A percentile compares a stretch with the other conserved stretches of the same genome.
Conservation (phyloP, 108 stramenopile genomes). For the Nannochloropsis salina region DNA sequence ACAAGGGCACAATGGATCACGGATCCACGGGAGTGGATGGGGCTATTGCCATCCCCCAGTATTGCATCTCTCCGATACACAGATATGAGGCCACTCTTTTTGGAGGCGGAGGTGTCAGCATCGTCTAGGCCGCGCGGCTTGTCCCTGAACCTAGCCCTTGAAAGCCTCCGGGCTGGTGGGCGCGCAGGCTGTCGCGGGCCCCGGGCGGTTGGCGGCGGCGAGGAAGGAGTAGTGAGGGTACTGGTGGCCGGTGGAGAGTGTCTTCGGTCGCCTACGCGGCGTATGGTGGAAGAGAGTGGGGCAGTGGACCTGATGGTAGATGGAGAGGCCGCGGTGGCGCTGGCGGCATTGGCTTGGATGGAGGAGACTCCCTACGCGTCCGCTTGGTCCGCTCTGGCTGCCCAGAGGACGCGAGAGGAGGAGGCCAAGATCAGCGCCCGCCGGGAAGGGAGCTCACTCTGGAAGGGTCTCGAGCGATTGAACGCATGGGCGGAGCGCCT, state of each 20-base stretch:
- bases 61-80: background rate
- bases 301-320: background rate
- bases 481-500: background rate
- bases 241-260: background rate
- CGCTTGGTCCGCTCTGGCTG: background rate
- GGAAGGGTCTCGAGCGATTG: background rate
- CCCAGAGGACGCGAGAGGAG: slow-evolving; percentile 1
- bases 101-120: background rate
- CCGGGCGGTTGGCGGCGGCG: background rate
- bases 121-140: background rate
- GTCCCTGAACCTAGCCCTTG: background rate
- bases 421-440: background rate
- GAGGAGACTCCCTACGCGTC: background rate
- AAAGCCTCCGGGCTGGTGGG: background rate
- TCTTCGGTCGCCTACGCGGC: background rate
- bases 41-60: background rate
- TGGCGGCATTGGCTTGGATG: background rate
- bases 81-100: background rate
- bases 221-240: slow-evolving; percentile 12
- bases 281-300: slow-evolving; percentile 16
- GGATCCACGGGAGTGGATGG: slow-evolving; percentile 7
- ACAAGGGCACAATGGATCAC: background rate
- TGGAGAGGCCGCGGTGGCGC: slow-evolving; percentile 15
- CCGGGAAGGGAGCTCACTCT: background rate
- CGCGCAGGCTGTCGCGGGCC: background rate